phyloP scores from a whole-genome alignment of 1,139 yeast genomes.

The Candida tetrigidarum region DNA sequence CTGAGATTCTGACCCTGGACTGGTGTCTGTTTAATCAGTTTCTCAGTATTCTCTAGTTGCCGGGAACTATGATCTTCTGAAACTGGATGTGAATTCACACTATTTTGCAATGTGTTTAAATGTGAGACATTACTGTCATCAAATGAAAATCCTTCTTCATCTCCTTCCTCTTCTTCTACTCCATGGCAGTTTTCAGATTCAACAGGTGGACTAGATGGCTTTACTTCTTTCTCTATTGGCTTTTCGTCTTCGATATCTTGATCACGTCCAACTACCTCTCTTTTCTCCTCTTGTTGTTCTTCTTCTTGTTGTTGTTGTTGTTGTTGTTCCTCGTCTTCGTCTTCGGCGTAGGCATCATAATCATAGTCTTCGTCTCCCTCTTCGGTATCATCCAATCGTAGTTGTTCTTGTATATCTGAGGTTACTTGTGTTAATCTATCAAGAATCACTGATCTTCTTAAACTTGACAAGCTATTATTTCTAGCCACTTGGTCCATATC shows the following conservation, averaged over 20 bases:
- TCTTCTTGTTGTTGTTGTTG: neutral
- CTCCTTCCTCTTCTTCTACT: no score
- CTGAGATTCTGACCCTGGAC: neutral
- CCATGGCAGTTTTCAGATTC: neutral
- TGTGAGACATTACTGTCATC: constrained; percentile 13
- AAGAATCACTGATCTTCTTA: constrained; percentile 43
- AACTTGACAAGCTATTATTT: constrained; percentile 15
- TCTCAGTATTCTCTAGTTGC: neutral
- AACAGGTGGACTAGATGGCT: neutral
- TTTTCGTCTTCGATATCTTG: neutral
- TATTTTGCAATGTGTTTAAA: neutral
- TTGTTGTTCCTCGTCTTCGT: constrained; percentile 8
- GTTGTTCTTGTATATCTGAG: constrained; percentile 41
- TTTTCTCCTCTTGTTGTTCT: neutral
- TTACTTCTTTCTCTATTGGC: neutral
- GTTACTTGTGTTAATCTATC: constrained; percentile 47
- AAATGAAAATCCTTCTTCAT: constrained; percentile 20
- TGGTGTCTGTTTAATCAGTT: neutral
- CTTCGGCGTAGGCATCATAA: no score
- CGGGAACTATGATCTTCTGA: neutral
- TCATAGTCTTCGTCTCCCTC: constrained; percentile 21
- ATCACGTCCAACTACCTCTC: neutral
- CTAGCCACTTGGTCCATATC: constrained; percentile 13
- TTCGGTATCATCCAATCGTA: constrained; percentile 26
- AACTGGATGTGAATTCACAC: neutral